Evolutionary conservation across 176 grass and related monocot genomes (phyloP).

Genomic region (Avena atlantica): DNA sequence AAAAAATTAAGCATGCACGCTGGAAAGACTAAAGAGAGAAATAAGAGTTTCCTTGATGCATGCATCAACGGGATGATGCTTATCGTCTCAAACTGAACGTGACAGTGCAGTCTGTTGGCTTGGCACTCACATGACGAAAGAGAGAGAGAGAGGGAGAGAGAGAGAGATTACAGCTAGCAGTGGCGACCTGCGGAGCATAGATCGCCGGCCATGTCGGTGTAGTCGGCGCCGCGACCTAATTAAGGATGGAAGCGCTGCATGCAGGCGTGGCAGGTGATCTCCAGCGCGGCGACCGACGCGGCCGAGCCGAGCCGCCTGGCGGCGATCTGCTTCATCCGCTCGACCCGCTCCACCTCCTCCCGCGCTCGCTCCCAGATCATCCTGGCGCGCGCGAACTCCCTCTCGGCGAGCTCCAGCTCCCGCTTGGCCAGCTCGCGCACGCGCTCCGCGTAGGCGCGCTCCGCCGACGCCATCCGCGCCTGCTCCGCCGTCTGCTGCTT

Average conservation of each 20-base stretch:
- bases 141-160: neutral
- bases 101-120: conserved; percentile 20
- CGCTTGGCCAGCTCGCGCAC: conserved; percentile 74
- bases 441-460: conserved; percentile 84
- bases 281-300: conserved; percentile 64
- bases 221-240: neutral
- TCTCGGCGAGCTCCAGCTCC: conserved; percentile 87
- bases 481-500: conserved; percentile 93
- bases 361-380: conserved; percentile 85
- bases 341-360: conserved; percentile 87
- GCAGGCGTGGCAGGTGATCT: conserved; percentile 98
- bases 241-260: conserved; percentile 88
- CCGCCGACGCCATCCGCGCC: conserved; percentile 66
- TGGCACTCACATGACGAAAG: conserved; percentile 18
- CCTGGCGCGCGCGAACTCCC: conserved; percentile 84
- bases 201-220: conserved; percentile 4
- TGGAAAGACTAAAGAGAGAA: neutral
- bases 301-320: conserved; percentile 61
- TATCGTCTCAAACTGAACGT: conserved; percentile 34
- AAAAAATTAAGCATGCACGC: conserved; percentile 12
- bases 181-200: neutral
- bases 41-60: conserved; percentile 13
- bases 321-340: conserved; percentile 92
- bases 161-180: conserved; percentile 23
- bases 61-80: conserved; percentile 32